Evolutionary conservation across 2,329 filamentous ascomycete species (phyloP), one percentile per base, ranked within the genome.

Genomic region (Paraphaeosphaeria sporulosa): DNA sequence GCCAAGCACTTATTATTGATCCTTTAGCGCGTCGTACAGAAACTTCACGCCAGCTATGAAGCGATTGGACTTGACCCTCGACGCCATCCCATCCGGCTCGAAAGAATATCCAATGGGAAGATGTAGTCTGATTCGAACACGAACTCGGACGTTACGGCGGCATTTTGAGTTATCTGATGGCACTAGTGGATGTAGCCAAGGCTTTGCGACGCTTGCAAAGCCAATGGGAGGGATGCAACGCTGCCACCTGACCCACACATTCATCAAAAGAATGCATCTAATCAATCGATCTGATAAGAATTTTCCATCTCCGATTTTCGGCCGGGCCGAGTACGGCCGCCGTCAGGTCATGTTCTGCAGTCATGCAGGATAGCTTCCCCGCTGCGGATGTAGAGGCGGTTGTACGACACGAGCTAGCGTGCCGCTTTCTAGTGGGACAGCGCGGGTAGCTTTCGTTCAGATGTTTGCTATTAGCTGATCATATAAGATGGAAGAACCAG

Each of bases 271-370:
- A 3, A 46, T 17, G 55, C 56, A 67, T 68, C 67, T 71, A 62
- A 71, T 73, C 68, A 67, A 50, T 36, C 59, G 53, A 72, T 71
- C 70, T 56, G 66, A 71, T 70, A 70, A 70, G 62, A 65, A 27
- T 12, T 62, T 57, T 66, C 57, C 58, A 68, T 70, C 68, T 71
- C 71, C 70, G 68, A 71, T 55, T 15, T 56, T 68, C 64, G 67
- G 64, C 67, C 65, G 67, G 64, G 25, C 3, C 10, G 27, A 19
- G 4, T 44, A 6, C 4, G 49, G 25, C 60, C 48, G 55, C 34
- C 47, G 30, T 58, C 58, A 61, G 38, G 7, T 52, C 58, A 52
- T 17, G 7, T 32, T 12, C 1, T 27, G 17, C 12, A 25, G 8
- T n/a, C 19, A 43, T 44, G 34, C 36, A 51, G 25, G 25, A 25